Conservation (phyloP, 495 filamentous ascomycete species). For the Cenococcum geophilum region DNA sequence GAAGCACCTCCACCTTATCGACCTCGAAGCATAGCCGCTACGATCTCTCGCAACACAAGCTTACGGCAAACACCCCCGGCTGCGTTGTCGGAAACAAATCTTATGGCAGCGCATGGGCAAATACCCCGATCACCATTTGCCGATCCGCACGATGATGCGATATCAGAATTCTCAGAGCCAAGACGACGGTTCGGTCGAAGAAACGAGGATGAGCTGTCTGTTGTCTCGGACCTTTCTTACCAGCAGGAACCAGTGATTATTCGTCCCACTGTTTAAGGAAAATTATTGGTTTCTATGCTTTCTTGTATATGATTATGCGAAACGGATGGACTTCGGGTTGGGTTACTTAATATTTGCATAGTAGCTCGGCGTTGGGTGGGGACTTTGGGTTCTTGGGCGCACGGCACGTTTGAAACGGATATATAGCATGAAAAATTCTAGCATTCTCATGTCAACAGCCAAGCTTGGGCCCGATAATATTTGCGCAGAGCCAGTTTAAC, state of each 20-base stretch:
- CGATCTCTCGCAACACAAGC: constrained; percentile 22
- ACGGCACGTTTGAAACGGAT: constrained; percentile 3
- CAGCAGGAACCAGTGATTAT: constrained; percentile 24
- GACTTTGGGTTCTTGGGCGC: not conserved
- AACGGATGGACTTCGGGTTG: not conserved
- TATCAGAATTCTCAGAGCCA: constrained; percentile 19
- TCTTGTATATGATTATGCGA: constrained; percentile 6
- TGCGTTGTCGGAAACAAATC: constrained; percentile 16
- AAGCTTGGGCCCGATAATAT: not conserved
- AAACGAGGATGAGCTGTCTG: constrained; percentile 14
- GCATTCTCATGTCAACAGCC: not conserved
- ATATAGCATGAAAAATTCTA: constrained; percentile 9
- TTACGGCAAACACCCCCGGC: constrained; percentile 13
- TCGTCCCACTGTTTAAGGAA: constrained; percentile 12
- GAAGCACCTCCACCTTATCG: constrained; percentile 30
- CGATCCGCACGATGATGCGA: constrained; percentile 22
- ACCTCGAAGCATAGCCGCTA: constrained; percentile 19
- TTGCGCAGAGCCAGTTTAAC: too few species aligned
- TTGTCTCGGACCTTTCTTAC: constrained; percentile 26
- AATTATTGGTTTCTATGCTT: not conserved
- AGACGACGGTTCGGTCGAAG: constrained; percentile 3
- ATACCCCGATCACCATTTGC: constrained; percentile 20
- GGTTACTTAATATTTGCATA: not conserved
- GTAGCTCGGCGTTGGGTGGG: not conserved
- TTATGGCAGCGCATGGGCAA: constrained; percentile 5